Evolutionary conservation across 2,329 filamentous ascomycete species (phyloP).

Genomic region (Alternaria angustiovoidea): DNA sequence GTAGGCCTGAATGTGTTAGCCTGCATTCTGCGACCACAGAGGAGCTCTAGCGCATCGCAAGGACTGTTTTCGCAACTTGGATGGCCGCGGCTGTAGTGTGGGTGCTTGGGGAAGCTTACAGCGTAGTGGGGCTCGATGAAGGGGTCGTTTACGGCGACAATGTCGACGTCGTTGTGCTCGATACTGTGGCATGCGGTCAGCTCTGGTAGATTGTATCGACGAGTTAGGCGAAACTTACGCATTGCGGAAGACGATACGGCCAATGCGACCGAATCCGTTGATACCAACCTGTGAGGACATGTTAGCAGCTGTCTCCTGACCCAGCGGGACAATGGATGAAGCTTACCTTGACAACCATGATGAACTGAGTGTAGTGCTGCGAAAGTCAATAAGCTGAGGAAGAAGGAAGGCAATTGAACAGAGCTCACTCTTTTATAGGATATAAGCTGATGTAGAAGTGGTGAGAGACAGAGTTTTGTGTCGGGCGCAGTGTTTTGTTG

Average conservation of each 20-base stretch:
- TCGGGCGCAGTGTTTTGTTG: slow-evolving; percentile 37
- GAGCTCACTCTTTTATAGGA: slow-evolving; percentile 33
- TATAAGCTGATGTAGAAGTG: slow-evolving; percentile 26
- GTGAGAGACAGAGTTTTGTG: slow-evolving; percentile 33
- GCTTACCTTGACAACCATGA: slow-evolving; percentile 59
- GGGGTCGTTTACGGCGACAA: slow-evolving; percentile 98
- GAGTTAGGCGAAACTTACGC: slow-evolving; percentile 64
- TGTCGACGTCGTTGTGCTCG: slow-evolving; percentile 86
- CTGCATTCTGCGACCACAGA: background rate
- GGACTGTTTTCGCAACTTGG: background rate
- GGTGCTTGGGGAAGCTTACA: slow-evolving; percentile 67
- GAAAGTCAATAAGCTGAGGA: slow-evolving; percentile 23
- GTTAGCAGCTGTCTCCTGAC: slow-evolving; percentile 33
- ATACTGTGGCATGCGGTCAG: slow-evolving; percentile 60
- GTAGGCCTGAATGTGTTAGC: slow-evolving; percentile 75
- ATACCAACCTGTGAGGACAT: slow-evolving; percentile 76
- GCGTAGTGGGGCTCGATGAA: slow-evolving; percentile 99
- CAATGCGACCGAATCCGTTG: slow-evolving; percentile 99
- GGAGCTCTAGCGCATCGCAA: background rate
- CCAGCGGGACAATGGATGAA: slow-evolving; percentile 28
- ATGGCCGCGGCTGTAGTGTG: background rate
- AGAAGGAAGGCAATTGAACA: slow-evolving; percentile 13
- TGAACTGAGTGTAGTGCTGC: slow-evolving; percentile 38
- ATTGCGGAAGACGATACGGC: slow-evolving; percentile 99
- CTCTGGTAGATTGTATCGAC: slow-evolving; percentile 4